Evolutionary conservation across 108 stramenopile genomes (phyloP).

Genomic region (Parietichytrium sp.): DNA sequence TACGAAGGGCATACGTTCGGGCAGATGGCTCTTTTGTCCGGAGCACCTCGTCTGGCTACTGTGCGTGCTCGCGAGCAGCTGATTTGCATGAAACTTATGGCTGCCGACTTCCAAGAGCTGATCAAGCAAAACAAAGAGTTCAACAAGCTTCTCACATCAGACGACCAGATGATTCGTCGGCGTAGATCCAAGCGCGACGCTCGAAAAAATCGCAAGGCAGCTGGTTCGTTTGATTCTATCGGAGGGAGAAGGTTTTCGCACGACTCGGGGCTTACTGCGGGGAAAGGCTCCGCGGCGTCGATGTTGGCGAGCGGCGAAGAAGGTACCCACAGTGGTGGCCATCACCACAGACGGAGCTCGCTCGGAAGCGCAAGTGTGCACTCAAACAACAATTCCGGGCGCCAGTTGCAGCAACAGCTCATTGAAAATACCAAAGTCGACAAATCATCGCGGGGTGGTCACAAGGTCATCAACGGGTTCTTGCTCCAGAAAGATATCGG

Average conservation of each 20-base stretch:
- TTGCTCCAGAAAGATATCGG: slow-evolving; percentile 34
- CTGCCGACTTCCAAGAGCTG: slow-evolving; percentile 18
- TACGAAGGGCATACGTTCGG: slow-evolving; percentile 29
- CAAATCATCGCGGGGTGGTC: not conserved
- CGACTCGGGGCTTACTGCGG: too few species aligned
- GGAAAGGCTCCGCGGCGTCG: too few species aligned
- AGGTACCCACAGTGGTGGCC: not conserved
- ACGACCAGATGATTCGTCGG: slow-evolving; percentile 13
- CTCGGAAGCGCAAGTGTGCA: not conserved
- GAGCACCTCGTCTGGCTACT: slow-evolving; percentile 12
- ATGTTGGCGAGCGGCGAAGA: not conserved
- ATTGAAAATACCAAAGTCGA: not conserved
- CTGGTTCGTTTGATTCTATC: not conserved
- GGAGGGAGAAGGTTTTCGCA: not conserved
- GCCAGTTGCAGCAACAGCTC: not conserved
- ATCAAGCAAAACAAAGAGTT: not conserved
- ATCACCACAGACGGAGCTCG: not conserved
- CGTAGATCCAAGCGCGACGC: slow-evolving; percentile 29
- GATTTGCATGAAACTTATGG: slow-evolving; percentile 15
- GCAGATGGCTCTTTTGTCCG: slow-evolving; percentile 31
- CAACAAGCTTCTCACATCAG: not conserved
- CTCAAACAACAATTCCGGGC: not conserved
- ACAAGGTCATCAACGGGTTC: slow-evolving; percentile 22
- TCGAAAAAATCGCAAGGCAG: not conserved
- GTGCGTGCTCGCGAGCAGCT: not conserved